Evolutionary conservation across 208 protist genomes (phyloP).

Genomic region (Leishmania gerbilli): DNA sequence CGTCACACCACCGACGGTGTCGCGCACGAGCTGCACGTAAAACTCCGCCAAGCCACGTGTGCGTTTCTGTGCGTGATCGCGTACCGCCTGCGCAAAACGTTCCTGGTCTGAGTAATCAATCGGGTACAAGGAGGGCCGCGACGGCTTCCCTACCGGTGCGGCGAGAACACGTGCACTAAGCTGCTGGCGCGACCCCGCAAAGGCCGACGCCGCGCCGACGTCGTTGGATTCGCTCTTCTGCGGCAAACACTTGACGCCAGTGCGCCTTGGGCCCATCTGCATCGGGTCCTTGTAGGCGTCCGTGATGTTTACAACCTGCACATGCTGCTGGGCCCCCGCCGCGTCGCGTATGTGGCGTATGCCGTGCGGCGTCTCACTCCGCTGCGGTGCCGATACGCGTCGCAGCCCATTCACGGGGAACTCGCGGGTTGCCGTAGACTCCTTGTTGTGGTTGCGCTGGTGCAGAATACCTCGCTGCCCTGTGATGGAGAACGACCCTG

Average conservation of each 20-base stretch:
- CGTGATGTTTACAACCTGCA: slow-evolving; percentile 85
- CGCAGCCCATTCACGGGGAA: slow-evolving; percentile 56
- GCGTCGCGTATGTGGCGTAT: slow-evolving; percentile 48
- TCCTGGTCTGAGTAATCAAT: slow-evolving; percentile 62
- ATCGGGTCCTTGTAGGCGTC: slow-evolving; percentile 66
- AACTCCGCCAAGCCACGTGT: slow-evolving; percentile 65
- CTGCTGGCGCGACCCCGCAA: slow-evolving; percentile 35
- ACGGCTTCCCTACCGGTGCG: slow-evolving; percentile 33
- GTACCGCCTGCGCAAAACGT: slow-evolving; percentile 71
- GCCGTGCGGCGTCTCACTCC: slow-evolving; percentile 55
- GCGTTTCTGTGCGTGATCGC: slow-evolving; percentile 74
- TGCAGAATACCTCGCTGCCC: slow-evolving; percentile 16
- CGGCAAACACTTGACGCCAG: slow-evolving; percentile 47
- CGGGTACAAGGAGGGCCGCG: slow-evolving; percentile 1
- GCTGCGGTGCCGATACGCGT: slow-evolving; percentile 34
- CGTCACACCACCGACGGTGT: slow-evolving; percentile 45
- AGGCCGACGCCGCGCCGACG: slow-evolving; percentile 44
- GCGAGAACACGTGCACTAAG: slow-evolving; percentile 28
- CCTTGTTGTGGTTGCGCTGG: slow-evolving; percentile 43
- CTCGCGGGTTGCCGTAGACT: slow-evolving; percentile 62
- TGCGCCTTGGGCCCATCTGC: slow-evolving; percentile 43
- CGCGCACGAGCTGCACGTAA: slow-evolving; percentile 78
- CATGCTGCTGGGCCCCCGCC: slow-evolving; percentile 45
- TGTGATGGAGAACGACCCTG: slow-evolving; percentile 4
- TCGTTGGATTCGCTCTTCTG: slow-evolving; percentile 20